Conservation (phyloP, 2,329 filamentous ascomycete genomes). For the Nemania sp. region DNA sequence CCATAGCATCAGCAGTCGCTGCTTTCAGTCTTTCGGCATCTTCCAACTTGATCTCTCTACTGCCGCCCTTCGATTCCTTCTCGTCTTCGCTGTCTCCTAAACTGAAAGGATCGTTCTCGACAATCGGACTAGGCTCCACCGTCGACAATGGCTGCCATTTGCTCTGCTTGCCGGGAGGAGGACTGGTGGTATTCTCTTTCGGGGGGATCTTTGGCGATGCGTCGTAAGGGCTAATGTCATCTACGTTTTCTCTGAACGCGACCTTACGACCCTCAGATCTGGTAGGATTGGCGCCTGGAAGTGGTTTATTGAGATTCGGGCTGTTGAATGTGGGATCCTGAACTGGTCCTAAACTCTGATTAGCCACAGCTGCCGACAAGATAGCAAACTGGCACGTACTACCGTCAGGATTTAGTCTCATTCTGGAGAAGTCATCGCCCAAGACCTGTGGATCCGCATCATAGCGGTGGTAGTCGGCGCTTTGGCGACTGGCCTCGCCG, state of each 20-base stretch:
- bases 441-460: conserved; percentile 92
- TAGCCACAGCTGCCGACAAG: conserved; percentile 53
- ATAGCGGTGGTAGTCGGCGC: conserved; percentile 87
- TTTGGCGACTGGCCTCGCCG: conserved; percentile 68
- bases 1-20: conserved; percentile 65
- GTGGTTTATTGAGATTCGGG: conserved; percentile 72
- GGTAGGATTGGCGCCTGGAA: conserved; percentile 56
- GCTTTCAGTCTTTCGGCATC: conserved; percentile 66
- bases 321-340: conserved; percentile 60
- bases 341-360: conserved; percentile 40
- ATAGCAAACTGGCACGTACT: conserved; percentile 51
- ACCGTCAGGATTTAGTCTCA: conserved; percentile 64
- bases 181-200: conserved; percentile 51
- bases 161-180: conserved; percentile 68
- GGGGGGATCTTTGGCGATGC: conserved; percentile 59
- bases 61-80: conserved; percentile 71
- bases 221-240: conserved; percentile 81
- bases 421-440: conserved; percentile 82
- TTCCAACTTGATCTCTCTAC: conserved; percentile 55
- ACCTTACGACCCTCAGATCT: conserved; percentile 57
- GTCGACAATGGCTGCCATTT: conserved; percentile 96
- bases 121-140: conserved; percentile 81
- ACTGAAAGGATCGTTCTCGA: conserved; percentile 94
- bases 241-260: conserved; percentile 64
- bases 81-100: conserved; percentile 95